Conservation (phyloP, 1,139 yeast genomes). For the Diutina siamensis region DNA sequence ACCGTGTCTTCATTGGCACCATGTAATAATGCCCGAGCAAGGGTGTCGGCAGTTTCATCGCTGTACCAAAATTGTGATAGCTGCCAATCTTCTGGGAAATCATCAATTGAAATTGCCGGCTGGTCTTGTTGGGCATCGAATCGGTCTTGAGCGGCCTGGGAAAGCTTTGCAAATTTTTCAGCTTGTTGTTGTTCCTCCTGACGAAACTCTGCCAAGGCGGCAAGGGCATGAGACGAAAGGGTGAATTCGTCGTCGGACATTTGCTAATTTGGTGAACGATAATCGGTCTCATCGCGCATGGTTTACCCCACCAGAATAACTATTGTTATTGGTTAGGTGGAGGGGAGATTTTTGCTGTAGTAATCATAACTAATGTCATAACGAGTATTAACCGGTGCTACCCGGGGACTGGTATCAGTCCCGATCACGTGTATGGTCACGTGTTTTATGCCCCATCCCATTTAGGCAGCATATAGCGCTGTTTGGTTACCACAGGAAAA, state of each 20-base stretch:
- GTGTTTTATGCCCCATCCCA: too few relatives aligned
- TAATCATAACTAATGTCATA: too few relatives aligned
- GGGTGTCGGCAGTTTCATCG: constrained; percentile 54
- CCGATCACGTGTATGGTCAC: too few relatives aligned
- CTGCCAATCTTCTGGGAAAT: constrained; percentile 88
- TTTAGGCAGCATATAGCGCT: too few relatives aligned
- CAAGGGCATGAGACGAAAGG: constrained; percentile 61
- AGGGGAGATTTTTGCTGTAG: too few relatives aligned
- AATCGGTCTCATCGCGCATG: too few relatives aligned
- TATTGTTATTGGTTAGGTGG: too few relatives aligned
- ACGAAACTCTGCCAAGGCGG: constrained; percentile 65
- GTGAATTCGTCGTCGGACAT: constrained; percentile 25
- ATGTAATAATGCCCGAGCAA: constrained; percentile 61
- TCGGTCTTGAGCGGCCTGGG: constrained; percentile 43
- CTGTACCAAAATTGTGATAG: constrained; percentile 68
- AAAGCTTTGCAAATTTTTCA: constrained; percentile 47
- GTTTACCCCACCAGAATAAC: too few relatives aligned
- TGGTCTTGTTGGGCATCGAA: constrained; percentile 21
- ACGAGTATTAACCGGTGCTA: too few relatives aligned
- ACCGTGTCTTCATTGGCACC: constrained; percentile 66
- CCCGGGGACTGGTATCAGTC: too few relatives aligned
- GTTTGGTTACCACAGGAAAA: too few relatives aligned
- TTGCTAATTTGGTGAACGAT: background rate
- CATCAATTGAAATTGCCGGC: constrained; percentile 36
- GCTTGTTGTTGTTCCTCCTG: constrained; percentile 52